A percentile compares a stretch with the other conserved stretches of the same genome.
Evolutionary conservation across 129 eudicot species (phyloP).

Genomic region (Erigeron canadensis): DNA sequence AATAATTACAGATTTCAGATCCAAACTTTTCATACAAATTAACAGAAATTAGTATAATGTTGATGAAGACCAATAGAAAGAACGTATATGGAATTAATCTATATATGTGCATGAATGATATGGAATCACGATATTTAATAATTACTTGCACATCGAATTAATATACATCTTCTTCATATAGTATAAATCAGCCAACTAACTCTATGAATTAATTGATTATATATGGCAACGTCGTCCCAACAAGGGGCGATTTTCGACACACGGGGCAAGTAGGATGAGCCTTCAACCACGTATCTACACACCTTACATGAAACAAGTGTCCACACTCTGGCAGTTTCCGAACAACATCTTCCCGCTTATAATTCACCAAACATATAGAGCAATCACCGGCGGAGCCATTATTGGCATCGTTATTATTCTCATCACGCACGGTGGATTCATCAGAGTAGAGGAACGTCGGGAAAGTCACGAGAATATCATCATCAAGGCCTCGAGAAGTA

Average conservation of each 20-base stretch:
- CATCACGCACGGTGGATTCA: constrained; percentile 10
- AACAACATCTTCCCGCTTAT: constrained; percentile 34
- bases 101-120: neutral
- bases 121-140: neutral
- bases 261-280: constrained; percentile 49
- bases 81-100: too few relatives aligned
- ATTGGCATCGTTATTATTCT: neutral
- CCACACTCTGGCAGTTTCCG: constrained; percentile 44
- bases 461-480: constrained; percentile 28
- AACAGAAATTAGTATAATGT: too few relatives aligned
- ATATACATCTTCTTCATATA: neutral
- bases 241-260: constrained; percentile 38
- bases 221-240: neutral
- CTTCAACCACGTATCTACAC: constrained; percentile 51
- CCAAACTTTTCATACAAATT: too few relatives aligned
- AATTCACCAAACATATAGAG: constrained; percentile 49
- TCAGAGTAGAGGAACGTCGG: constrained; percentile 37
- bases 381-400: constrained; percentile 32
- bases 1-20: too few relatives aligned
- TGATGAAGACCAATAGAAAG: too few relatives aligned
- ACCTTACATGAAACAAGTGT: constrained; percentile 44
- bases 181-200: neutral
- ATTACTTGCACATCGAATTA: neutral
- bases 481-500: constrained; percentile 29
- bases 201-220: neutral